A percentile compares a stretch with the other conserved stretches of the same genome.
These are phyloP conservation scores for Sugiyamaella xylanicola DNA, from an alignment of 1,139 yeast genomes.

Conservation along the genomic window DNA sequence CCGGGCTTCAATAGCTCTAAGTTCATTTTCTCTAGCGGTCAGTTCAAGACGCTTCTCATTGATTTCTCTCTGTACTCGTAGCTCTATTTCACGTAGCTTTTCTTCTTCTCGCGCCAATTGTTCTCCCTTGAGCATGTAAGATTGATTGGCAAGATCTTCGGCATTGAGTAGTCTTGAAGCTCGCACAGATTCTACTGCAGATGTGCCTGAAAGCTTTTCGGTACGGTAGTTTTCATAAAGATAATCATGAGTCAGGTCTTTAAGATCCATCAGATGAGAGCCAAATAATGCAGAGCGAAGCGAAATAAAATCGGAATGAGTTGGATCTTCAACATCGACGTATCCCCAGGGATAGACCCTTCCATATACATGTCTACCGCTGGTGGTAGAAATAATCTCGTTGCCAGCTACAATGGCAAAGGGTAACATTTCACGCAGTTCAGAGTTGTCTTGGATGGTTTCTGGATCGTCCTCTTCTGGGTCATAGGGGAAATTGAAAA, in stretches of 20 bases:
- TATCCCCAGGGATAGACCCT: slow-evolving; percentile 91
- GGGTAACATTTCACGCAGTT: slow-evolving; percentile 71
- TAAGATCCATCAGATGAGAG: slow-evolving; percentile 84
- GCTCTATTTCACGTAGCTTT: slow-evolving; percentile 32
- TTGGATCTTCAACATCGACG: slow-evolving; percentile 81
- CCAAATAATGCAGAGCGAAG: slow-evolving; percentile 79
- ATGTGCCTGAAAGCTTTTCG: slow-evolving; percentile 61
- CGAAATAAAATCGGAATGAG: slow-evolving; percentile 73
- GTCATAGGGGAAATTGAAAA: slow-evolving; percentile 76
- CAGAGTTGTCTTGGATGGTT: slow-evolving; percentile 76
- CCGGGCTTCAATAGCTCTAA: slow-evolving; percentile 78
- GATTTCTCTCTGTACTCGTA: slow-evolving; percentile 87
- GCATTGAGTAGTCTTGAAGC: slow-evolving; percentile 40
- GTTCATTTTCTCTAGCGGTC: slow-evolving; percentile 84
- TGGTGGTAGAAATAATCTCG: slow-evolving; percentile 57
- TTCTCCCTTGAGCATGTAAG: slow-evolving; percentile 47
- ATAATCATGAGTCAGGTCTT: slow-evolving; percentile 88
- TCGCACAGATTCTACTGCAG: slow-evolving; percentile 30
- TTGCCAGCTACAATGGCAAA: slow-evolving; percentile 84
- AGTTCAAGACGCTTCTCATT: slow-evolving; percentile 81
- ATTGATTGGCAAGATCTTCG: slow-evolving; percentile 46
- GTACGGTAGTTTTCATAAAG: slow-evolving; percentile 91
- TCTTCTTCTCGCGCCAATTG: slow-evolving; percentile 39
- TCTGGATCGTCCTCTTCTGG: slow-evolving; percentile 66
- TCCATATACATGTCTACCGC: slow-evolving; percentile 84